These are phyloP conservation scores for Tylopilus vinaceipallidus DNA, from an alignment of 768 basidiomycete species.

Conservation along the genomic window DNA sequence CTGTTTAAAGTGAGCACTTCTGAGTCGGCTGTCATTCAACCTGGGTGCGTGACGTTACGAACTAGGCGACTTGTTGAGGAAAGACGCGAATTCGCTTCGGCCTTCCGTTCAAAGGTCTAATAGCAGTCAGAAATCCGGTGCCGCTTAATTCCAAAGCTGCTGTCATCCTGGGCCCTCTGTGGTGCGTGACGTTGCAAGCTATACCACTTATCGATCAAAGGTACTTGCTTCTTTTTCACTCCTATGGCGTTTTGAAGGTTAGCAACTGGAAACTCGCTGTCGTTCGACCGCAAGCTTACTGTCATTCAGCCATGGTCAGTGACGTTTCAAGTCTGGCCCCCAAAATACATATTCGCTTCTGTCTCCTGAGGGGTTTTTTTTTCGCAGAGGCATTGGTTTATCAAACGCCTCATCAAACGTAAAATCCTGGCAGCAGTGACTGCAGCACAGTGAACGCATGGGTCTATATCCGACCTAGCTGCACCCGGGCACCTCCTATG, in stretches of 20 bases:
- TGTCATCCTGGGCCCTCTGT: too few relatives aligned
- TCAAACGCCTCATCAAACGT: conserved; percentile 9
- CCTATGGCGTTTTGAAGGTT: background rate
- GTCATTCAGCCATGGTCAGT: conserved; percentile 1
- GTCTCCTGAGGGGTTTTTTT: background rate
- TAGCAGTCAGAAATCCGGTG: too few relatives aligned
- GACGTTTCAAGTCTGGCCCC: background rate
- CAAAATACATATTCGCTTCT: background rate
- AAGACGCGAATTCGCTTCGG: too few relatives aligned
- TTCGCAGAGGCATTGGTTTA: background rate
- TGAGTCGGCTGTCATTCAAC: background rate
- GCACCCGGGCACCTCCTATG: conserved; percentile 6
- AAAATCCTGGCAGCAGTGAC: conserved; percentile 1
- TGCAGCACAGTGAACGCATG: conserved; percentile 2
- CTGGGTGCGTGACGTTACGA: too few relatives aligned
- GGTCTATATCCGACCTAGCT: background rate
- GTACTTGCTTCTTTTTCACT: background rate
- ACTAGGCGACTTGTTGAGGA: too few relatives aligned
- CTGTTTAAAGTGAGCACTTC: background rate
- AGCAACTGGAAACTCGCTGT: background rate
- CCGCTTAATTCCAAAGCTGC: too few relatives aligned
- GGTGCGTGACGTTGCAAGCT: background rate
- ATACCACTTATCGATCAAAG: background rate
- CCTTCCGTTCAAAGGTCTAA: too few relatives aligned
- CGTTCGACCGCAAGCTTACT: background rate